Evolutionary conservation across 148 eudicot genomes (phyloP), one percentile per base, ranked within the genome.

Genomic region (Camellia sinensis): DNA sequence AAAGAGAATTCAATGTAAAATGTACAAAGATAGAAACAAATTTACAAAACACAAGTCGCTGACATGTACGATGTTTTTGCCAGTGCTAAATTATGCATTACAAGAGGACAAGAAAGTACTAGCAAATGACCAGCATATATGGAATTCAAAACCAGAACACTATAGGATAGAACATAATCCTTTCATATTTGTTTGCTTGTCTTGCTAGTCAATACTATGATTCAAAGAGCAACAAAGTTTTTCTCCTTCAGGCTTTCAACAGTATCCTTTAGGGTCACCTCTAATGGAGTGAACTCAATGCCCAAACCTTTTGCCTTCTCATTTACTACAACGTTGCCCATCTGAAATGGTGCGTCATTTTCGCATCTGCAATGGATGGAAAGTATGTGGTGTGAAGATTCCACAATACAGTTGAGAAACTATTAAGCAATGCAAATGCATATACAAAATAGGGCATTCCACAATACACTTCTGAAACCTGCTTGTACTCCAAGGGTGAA

Each of bases 211-310:
- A 14, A 29, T 53, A 54, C 44, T 44, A 52, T 73, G 45, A 56
- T 73, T 73, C 76, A 73, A 73, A 37, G 11, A 56, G 63, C 6
- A 3, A 73, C 50, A 11, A 78, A 13, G 50, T 78, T 78, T 66
- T 86, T 83, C 80, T 80, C 86, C 41, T 54, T 86, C 56, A 86
- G 44, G 75, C 68, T 81, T 14, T 86, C 88, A 13, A 86, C 82
- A 3, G 86, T 81, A 17, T 86, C 86, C 73, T 69, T 83, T 56
- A 86, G 59, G 59, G 59, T 59, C 5, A 13, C 74, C 69, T 69
- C 77, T 8, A 83, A 41, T 14, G 82, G 80, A 78, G 43, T 86
- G 70, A 80, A 83, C 6, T 69, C 64, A 21, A 83, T 63, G 44
- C 88, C 86, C 57, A 86, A 67, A 66, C 86, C 73, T 62, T 84